Base-by-base conservation (phyloP, 495 filamentous ascomycete genomes). In the Entonaema liquescens region DNA sequence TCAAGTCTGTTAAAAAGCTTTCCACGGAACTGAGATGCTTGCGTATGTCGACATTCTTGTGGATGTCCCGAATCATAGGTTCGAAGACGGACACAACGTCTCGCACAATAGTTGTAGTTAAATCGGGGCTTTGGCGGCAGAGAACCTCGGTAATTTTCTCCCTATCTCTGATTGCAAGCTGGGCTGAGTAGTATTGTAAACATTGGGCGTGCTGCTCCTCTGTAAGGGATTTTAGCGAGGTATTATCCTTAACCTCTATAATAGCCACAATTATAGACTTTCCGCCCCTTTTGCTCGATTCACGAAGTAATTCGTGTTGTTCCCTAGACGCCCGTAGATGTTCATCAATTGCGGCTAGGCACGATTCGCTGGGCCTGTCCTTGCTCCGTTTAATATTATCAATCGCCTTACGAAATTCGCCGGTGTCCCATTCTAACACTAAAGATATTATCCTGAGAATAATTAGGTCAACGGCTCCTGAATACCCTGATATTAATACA, bases 41-140 rank as follows among this genome's bases (percentile, higher is more conserved):
- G 36, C 84, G 84, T 26, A 92, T 81, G 64, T 92, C 88, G 7
- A 90, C 83, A 4, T 85, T 84, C 54, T 90, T 85, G 62, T 92
- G 90, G 12, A 90, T 76, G 6, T 76, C 74, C 4, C 89, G 83
- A 38, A 92, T 91, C 57, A 91, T 85, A 3, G 86, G 88, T n/a
- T 91, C 89, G 62, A 89, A 90, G 5, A 85, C 86, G 0, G 78
- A 75, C 9, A 91, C 83, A 8, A 81, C 70, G 26, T 89, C 85
- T n/a, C 83, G 80, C 52, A 91, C 75, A 1, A 84, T 81, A 5
- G 83, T 78, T 2, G 89, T 91, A 4, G 89, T 80, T 3, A 87
- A 79, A 66, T 92, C 89, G 1, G 89, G 89, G 26, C 77, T 80
- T 47, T 83, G 79, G 19, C 82, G 83, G 71, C 89, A 91, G 19